A percentile compares a stretch with the other conserved stretches of the same genome.
phyloP scores from a whole-genome alignment of 305 asterid species.

The Rubia occidens region DNA sequence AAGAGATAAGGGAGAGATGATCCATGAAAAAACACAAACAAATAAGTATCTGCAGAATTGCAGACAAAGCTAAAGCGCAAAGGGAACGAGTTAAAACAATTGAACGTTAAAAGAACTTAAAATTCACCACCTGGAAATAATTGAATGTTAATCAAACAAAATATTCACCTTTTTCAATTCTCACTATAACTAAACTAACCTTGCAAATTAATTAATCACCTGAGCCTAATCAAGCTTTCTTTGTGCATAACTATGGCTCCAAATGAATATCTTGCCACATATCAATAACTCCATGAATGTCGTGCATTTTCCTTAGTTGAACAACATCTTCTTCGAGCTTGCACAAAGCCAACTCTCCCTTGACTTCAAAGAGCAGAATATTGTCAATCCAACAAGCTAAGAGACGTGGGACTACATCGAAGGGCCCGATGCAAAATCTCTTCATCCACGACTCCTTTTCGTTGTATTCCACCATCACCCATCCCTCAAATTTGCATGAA shows the following conservation, averaged over 20 bases:
- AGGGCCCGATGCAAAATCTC: background rate
- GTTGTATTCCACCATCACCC: background rate
- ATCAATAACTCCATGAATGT: background rate
- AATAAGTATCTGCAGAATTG: no score
- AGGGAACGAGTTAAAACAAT: no score
- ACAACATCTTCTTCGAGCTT: background rate
- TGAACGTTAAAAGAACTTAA: no score
- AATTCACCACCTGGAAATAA: no score
- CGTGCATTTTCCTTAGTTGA: background rate
- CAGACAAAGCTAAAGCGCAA: no score
- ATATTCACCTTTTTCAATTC: background rate
- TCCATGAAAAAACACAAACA: no score
- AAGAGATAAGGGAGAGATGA: no score
- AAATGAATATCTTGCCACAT: background rate
- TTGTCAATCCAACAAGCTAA: background rate
- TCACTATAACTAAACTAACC: background rate
- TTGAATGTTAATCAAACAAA: no score
- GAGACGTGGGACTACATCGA: background rate
- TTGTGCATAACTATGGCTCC: background rate
- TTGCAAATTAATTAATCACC: background rate
- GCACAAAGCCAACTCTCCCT: slow-evolving; percentile 2
- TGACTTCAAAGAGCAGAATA: background rate
- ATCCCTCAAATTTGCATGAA: background rate
- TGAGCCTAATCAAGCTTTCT: background rate
- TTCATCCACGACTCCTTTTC: background rate